Base-by-base conservation (phyloP, 768 basidiomycete genomes). In the Xerocomus spinulosus region DNA sequence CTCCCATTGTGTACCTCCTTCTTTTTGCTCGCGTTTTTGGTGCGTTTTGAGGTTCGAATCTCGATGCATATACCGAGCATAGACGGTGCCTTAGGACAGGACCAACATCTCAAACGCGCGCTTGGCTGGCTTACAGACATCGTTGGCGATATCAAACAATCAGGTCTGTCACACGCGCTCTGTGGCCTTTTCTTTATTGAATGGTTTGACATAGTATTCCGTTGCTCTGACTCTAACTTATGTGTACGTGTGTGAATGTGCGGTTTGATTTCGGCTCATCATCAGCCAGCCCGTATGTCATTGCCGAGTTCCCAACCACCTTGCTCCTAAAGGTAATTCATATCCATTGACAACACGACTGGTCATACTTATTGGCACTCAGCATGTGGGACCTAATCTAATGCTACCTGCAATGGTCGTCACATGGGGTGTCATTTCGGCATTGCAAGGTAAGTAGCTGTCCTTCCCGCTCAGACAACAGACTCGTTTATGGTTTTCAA, bases 401-500 rank as follows among this genome's bases (percentile, higher is more conserved):
- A 66, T 78, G 36, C 72, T 84, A 55, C 84, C 86, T 0, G 61
- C 76, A 0, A 80, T 86, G 75, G 66, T 83, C 26, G 71, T 75
- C 0, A 57, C 79, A 1, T 87, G 85, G 85, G 85, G 85, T 6
- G 38, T 83, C 13, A 73, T 81, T 13, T 75, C 77, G 5, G 71
- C 80, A 5, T 67, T 78, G 26, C 85, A 87, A 72, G 83, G 81
- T 75, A 26, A 46, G 46, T 4, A 9, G 1, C 15, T 9, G 14
- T 46, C 2, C 15, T 8, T 9, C 0, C 28, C 32, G 14, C 25
- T 13, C 5, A 8, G 9, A 43, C 26, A 14, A 20, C 7, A 14
- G 4, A 28, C 26, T 33, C 21, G 3, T 23, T 54, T 14, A 53
- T 37, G 1, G 12, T 9, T 13, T 13, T n/a, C 15, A 49, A 76